Conservation (phyloP, 2,329 filamentous ascomycete genomes). For the Cladosporium sp. region DNA sequence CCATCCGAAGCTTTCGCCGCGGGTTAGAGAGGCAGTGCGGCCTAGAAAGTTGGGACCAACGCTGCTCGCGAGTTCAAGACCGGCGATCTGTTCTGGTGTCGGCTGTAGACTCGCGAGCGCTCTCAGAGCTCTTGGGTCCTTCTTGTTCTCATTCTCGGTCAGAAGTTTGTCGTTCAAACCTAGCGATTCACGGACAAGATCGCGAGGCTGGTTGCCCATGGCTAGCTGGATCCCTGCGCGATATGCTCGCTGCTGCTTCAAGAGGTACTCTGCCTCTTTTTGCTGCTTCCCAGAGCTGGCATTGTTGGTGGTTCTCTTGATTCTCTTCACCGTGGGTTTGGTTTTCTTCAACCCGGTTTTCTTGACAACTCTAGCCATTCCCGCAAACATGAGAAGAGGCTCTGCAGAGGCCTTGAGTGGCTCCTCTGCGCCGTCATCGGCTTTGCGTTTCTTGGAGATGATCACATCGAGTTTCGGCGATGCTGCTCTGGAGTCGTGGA, state of each 20-base stretch:
- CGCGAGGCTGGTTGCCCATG: not conserved
- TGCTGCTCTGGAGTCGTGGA: too few species aligned
- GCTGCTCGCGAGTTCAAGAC: not conserved
- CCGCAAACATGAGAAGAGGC: too few species aligned
- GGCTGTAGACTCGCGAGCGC: not conserved
- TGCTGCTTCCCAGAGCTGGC: not conserved
- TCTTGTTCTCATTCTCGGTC: too few species aligned
- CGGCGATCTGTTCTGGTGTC: not conserved
- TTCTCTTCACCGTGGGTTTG: too few species aligned
- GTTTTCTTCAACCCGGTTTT: too few species aligned
- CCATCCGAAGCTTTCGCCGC: not conserved
- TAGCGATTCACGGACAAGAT: not conserved
- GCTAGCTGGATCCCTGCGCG: not conserved
- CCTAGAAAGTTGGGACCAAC: constrained; percentile 2
- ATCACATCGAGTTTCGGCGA: too few species aligned
- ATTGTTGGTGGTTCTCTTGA: not conserved
- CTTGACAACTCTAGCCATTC: too few species aligned
- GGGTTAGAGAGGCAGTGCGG: not conserved
- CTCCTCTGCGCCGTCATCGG: not conserved
- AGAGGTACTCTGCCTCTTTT: not conserved
- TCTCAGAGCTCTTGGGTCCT: not conserved
- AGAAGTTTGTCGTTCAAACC: too few species aligned
- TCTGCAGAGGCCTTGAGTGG: too few species aligned
- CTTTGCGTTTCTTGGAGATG: not conserved
- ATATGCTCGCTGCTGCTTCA: not conserved